A percentile compares a stretch with the other conserved stretches of the same genome.
These are phyloP conservation scores for Rhizopus stolonifer DNA, from an alignment of 371 early-diverging fungal species.

Conservation along the genomic window DNA sequence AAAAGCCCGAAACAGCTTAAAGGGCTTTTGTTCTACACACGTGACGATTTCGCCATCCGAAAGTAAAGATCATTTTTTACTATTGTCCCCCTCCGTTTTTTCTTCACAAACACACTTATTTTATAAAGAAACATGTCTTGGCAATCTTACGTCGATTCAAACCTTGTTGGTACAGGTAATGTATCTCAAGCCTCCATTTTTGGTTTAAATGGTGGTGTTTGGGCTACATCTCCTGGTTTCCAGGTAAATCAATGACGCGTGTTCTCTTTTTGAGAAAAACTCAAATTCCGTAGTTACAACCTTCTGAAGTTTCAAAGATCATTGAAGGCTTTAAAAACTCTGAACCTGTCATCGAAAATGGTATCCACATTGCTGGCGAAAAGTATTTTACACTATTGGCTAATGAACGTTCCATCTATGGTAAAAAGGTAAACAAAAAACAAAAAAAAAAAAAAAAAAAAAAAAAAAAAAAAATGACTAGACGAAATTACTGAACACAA, in stretches of 20 bases:
- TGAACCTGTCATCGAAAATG: slow-evolving; percentile 56
- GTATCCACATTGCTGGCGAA: slow-evolving; percentile 64
- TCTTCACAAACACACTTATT: background rate
- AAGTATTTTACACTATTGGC: slow-evolving; percentile 80
- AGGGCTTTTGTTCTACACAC: no score
- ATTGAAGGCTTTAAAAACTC: slow-evolving; percentile 64
- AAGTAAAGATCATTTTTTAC: no score
- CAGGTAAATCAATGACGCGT: slow-evolving; percentile 35
- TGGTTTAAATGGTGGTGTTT: slow-evolving; percentile 69
- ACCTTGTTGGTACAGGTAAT: slow-evolving; percentile 78
- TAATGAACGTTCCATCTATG: slow-evolving; percentile 73
- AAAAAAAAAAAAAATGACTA: background rate
- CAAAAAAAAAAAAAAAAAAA: background rate
- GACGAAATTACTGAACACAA: no score
- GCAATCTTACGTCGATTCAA: slow-evolving; percentile 85
- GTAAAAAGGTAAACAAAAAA: slow-evolving; percentile 65
- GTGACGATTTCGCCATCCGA: no score
- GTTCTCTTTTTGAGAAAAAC: background rate
- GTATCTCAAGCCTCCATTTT: slow-evolving; percentile 76
- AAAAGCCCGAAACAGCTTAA: no score
- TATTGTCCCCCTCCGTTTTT: no score
- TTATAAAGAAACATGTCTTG: slow-evolving; percentile 68
- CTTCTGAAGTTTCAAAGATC: slow-evolving; percentile 61
- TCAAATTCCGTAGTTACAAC: slow-evolving; percentile 42
- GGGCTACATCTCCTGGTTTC: slow-evolving; percentile 82